These are phyloP conservation scores for Rhinocladiella mackenziei DNA, from an alignment of 2,329 filamentous ascomycete species.

Conservation along the genomic window DNA sequence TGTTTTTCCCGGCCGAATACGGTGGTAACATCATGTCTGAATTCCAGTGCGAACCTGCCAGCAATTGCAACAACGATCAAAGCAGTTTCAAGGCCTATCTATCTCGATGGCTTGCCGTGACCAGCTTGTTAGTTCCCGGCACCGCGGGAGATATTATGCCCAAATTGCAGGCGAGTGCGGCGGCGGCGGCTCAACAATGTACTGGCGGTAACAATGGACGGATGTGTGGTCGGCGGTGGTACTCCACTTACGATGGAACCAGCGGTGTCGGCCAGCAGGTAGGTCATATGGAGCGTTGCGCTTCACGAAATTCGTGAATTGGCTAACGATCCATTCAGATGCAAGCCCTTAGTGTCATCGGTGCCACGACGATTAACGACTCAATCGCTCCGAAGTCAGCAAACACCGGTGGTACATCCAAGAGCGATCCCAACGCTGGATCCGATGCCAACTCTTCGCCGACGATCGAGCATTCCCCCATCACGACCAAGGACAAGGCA, in stretches of 20 bases:
- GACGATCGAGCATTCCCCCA: slow-evolving; percentile 13
- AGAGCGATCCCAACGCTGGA: slow-evolving; percentile 38
- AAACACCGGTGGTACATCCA: slow-evolving; percentile 54
- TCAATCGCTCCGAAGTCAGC: slow-evolving; percentile 49
- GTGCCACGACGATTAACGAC: slow-evolving; percentile 54
- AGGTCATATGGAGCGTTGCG: slow-evolving; percentile 3
- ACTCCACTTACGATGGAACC: slow-evolving; percentile 52
- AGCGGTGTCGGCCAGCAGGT: slow-evolving; percentile 62
- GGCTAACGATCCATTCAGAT: slow-evolving; percentile 39
- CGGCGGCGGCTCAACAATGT: slow-evolving; percentile 60
- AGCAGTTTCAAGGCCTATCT: slow-evolving; percentile 68
- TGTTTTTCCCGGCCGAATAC: slow-evolving; percentile 49
- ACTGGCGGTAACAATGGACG: slow-evolving; percentile 55
- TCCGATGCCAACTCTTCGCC: slow-evolving; percentile 13
- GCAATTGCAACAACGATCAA: slow-evolving; percentile 67
- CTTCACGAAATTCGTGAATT: neutral
- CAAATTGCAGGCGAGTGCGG: slow-evolving; percentile 55
- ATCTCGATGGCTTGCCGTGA: slow-evolving; percentile 60
- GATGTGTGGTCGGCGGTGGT: slow-evolving; percentile 65
- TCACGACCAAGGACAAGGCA: slow-evolving; percentile 37
- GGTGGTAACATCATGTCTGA: slow-evolving; percentile 60
- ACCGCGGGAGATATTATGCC: slow-evolving; percentile 54
- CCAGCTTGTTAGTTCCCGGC: slow-evolving; percentile 60
- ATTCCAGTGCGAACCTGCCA: slow-evolving; percentile 58
- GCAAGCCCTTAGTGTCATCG: slow-evolving; percentile 61